These are phyloP conservation scores for Zygosaccharomyces lentus DNA, from an alignment of 805 yeast species.

Conservation along the genomic window DNA sequence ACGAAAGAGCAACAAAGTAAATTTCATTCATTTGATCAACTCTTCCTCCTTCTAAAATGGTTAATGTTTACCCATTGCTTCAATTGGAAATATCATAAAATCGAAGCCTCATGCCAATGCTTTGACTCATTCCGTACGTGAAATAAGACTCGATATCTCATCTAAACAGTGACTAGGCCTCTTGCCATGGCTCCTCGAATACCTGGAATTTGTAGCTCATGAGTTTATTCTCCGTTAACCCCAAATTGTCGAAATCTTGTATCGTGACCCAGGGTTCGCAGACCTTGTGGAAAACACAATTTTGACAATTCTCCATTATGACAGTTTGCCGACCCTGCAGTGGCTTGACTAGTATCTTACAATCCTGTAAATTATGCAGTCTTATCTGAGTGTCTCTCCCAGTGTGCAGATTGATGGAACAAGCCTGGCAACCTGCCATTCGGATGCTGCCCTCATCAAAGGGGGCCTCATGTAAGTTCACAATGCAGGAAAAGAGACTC, in stretches of 20 bases:
- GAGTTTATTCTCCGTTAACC: background rate
- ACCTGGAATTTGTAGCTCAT: constrained; percentile 7
- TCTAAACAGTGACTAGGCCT: background rate
- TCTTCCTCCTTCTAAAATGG: background rate
- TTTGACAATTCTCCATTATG: constrained; percentile 24
- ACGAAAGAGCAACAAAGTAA: background rate
- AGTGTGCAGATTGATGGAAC: constrained; percentile 13
- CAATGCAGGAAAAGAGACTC: constrained; percentile 12
- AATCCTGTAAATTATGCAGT: constrained; percentile 21
- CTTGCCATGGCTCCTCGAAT: constrained; percentile 6
- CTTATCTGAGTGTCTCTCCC: constrained; percentile 25
- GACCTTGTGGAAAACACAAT: constrained; percentile 21
- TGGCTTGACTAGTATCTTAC: constrained; percentile 20
- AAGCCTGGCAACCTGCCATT: constrained; percentile 18
- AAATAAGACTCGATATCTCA: background rate
- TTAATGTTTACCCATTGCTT: constrained; percentile 3
- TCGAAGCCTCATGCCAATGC: background rate
- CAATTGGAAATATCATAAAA: constrained; percentile 4
- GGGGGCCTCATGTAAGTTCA: constrained; percentile 16
- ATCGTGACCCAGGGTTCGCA: constrained; percentile 15
- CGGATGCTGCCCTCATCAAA: constrained; percentile 27
- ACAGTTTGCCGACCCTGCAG: constrained; percentile 18
- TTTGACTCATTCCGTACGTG: background rate
- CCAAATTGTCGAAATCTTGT: constrained; percentile 26
- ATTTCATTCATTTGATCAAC: background rate